phyloP scores from a whole-genome alignment of 257 asterid species.

The Solanum chiquidenum region DNA sequence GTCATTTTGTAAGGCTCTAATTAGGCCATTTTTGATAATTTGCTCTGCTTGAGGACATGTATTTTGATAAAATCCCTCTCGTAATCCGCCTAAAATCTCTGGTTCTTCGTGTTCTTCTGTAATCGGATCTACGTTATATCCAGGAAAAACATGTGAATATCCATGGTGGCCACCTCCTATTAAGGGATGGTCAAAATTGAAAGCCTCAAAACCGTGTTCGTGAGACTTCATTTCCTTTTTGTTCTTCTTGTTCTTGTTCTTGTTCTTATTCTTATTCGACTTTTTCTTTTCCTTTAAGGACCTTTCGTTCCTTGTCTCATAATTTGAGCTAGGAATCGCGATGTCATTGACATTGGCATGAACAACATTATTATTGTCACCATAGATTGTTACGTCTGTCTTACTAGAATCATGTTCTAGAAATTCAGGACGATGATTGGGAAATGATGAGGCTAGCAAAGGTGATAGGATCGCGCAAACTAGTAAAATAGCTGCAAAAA shows the following conservation, averaged over 20 bases:
- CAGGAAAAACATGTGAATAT: background rate
- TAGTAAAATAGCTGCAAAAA: slow-evolving; percentile 19
- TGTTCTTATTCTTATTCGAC: background rate
- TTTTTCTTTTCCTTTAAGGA: background rate
- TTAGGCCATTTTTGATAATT: slow-evolving; percentile 22
- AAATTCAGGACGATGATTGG: background rate
- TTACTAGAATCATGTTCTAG: slow-evolving; percentile 3
- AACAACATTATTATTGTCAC: background rate
- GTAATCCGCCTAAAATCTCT: background rate
- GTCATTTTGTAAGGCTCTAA: slow-evolving; percentile 18
- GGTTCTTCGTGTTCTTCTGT: too few relatives aligned
- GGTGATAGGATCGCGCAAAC: slow-evolving; percentile 23
- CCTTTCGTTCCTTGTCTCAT: background rate
- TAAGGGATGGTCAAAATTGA: background rate
- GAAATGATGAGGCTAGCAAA: slow-evolving; percentile 21
- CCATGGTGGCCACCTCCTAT: background rate
- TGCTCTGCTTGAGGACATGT: slow-evolving; percentile 51
- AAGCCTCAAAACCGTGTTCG: background rate
- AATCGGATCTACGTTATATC: background rate
- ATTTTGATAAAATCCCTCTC: slow-evolving; percentile 23
- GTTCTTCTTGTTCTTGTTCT: background rate
- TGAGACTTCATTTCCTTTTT: background rate
- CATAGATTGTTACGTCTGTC: background rate
- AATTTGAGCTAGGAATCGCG: background rate
- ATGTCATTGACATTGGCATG: background rate